Percentiles rank a stretch among this genome's conserved stretches.
Conservation (phyloP, 2,329 filamentous ascomycete species). For the Ilyonectria destructans region DNA sequence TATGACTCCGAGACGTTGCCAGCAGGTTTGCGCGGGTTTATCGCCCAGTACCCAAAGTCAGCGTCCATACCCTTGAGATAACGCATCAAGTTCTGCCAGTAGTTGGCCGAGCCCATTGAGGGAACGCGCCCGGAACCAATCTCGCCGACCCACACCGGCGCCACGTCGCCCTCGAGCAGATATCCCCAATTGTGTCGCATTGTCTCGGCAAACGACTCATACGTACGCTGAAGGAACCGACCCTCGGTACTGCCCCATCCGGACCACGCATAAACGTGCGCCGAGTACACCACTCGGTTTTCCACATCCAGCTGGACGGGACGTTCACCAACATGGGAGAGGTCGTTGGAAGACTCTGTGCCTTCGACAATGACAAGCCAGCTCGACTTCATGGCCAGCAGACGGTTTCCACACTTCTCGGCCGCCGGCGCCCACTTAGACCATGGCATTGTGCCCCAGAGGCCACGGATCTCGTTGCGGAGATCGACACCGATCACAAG, state of each 20-base stretch:
- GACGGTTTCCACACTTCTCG: slow-evolving; percentile 73
- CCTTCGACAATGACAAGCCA: slow-evolving; percentile 81
- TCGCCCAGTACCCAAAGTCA: slow-evolving; percentile 80
- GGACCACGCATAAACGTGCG: slow-evolving; percentile 80
- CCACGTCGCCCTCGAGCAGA: slow-evolving; percentile 63
- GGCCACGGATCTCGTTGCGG: slow-evolving; percentile 78
- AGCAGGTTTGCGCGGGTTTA: slow-evolving; percentile 77
- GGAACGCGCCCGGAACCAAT: slow-evolving; percentile 73
- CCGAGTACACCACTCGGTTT: slow-evolving; percentile 75
- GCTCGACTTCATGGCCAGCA: slow-evolving; percentile 72
- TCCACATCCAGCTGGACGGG: slow-evolving; percentile 72
- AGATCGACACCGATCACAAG: slow-evolving; percentile 78
- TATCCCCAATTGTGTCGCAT: slow-evolving; percentile 80
- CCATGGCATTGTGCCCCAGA: slow-evolving; percentile 81
- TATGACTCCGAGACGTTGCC: slow-evolving; percentile 73
- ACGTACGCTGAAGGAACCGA: slow-evolving; percentile 73
- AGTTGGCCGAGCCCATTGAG: slow-evolving; percentile 72
- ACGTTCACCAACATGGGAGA: slow-evolving; percentile 68
- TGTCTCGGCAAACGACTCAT: slow-evolving; percentile 73
- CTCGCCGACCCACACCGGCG: slow-evolving; percentile 80
- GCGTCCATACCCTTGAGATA: slow-evolving; percentile 73
- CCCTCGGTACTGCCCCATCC: slow-evolving; percentile 77
- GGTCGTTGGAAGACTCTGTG: slow-evolving; percentile 77
- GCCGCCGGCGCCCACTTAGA: slow-evolving; percentile 75
- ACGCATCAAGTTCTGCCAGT: slow-evolving; percentile 76